phyloP scores from a whole-genome alignment of 1,284 basidiomycete genomes.

The Pascua guehoae region DNA sequence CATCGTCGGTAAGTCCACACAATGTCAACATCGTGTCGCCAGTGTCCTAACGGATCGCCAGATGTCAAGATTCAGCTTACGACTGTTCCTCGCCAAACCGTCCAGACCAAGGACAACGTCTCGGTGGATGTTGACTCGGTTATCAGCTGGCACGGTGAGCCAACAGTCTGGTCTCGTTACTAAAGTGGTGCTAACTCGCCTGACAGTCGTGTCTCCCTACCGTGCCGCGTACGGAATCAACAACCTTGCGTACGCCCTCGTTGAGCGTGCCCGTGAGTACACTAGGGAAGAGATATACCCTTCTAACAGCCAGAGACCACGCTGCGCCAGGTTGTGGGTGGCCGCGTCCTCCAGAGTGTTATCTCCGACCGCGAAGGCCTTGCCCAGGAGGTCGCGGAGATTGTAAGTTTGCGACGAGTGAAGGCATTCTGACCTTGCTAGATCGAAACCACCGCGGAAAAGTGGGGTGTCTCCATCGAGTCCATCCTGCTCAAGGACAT shows the following conservation, averaged over 20 bases:
- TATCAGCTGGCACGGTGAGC: slow-evolving; percentile 69
- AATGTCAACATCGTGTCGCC: too few relatives aligned
- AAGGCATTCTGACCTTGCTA: slow-evolving; percentile 10
- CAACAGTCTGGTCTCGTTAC: too few relatives aligned
- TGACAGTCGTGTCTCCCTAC: slow-evolving; percentile 60
- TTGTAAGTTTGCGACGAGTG: slow-evolving; percentile 56
- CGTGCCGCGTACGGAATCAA: slow-evolving; percentile 88
- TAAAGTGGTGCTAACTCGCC: background rate
- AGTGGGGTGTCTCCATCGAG: slow-evolving; percentile 94
- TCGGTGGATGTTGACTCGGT: slow-evolving; percentile 59
- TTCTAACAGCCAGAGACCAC: slow-evolving; percentile 62
- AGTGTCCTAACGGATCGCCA: slow-evolving; percentile 5
- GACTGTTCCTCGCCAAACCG: slow-evolving; percentile 77
- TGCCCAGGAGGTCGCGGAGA: slow-evolving; percentile 91
- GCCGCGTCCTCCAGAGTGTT: slow-evolving; percentile 60
- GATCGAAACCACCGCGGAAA: slow-evolving; percentile 57
- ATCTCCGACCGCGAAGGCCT: slow-evolving; percentile 85
- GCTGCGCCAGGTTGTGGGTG: slow-evolving; percentile 88
- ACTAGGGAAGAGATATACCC: background rate
- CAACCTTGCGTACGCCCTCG: slow-evolving; percentile 79
- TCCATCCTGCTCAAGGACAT: slow-evolving; percentile 73
- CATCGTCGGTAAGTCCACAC: slow-evolving; percentile 52
- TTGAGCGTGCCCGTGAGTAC: slow-evolving; percentile 71
- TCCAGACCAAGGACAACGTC: slow-evolving; percentile 67
- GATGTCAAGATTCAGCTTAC: slow-evolving; percentile 94